Conservation (phyloP, 2,329 filamentous ascomycete species). For the Alternaria triticimaculans region DNA sequence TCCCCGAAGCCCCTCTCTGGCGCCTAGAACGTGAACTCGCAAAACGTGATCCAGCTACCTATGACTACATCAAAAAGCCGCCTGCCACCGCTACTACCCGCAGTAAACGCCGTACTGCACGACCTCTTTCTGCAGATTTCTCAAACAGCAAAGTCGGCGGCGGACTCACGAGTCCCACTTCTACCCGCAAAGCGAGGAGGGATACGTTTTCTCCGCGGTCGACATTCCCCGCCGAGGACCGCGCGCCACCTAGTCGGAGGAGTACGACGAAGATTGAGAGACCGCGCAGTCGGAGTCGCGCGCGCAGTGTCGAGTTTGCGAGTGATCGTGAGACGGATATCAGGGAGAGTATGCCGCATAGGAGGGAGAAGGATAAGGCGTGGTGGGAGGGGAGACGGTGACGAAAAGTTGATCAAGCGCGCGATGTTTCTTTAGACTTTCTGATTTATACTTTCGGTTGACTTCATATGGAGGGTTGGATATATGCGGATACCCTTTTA, state of each 20-base stretch:
- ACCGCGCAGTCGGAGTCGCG: slow-evolving; percentile 26
- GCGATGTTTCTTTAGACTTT: not conserved
- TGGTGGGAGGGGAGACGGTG: slow-evolving; percentile 43
- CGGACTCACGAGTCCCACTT: slow-evolving; percentile 7
- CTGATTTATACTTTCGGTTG: not conserved
- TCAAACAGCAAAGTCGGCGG: slow-evolving; percentile 10
- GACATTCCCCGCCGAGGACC: slow-evolving; percentile 27
- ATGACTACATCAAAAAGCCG: slow-evolving; percentile 49
- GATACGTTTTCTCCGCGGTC: slow-evolving; percentile 32
- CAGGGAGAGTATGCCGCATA: slow-evolving; percentile 44
- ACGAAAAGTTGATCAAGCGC: not conserved
- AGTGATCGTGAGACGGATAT: slow-evolving; percentile 42
- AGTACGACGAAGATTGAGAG: slow-evolving; percentile 19
- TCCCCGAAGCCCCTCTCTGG: slow-evolving; percentile 56
- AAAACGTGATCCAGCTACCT: slow-evolving; percentile 51
- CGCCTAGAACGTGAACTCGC: slow-evolving; percentile 53
- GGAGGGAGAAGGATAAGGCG: slow-evolving; percentile 39
- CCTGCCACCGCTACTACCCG: slow-evolving; percentile 33
- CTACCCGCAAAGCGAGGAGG: slow-evolving; percentile 14
- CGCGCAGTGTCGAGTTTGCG: slow-evolving; percentile 33
- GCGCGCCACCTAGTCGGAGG: slow-evolving; percentile 8
- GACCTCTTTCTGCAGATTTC: slow-evolving; percentile 26
- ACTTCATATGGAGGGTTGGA: slow-evolving; percentile 7
- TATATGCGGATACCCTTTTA: slow-evolving; percentile 16
- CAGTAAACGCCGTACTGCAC: slow-evolving; percentile 19